Base-by-base conservation (phyloP, 345 rosid genomes). In the Citrus glauca region DNA sequence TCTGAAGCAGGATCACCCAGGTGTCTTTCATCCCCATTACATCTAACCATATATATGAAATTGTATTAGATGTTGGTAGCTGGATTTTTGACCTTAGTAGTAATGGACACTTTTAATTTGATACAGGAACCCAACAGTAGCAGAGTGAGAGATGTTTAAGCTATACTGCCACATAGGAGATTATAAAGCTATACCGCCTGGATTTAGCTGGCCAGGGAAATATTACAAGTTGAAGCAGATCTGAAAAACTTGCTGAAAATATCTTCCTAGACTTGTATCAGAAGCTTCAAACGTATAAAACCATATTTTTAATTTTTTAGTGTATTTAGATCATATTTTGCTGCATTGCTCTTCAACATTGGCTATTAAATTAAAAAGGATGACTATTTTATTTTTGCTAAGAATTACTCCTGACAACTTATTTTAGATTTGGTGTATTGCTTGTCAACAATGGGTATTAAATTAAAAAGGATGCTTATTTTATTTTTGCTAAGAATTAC, bases 1-100 rank as follows among this genome's bases (percentile, higher is more conserved):
- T 59, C 53, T 84, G 60, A 73, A 78, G 76, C 73, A 48, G 62
- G 79, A 84, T 24, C 68, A 71, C 17, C 32, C 17, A 42, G 79
- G 75, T 59, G 24, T 40, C 57, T 37, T 11, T 35, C 37, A 55
- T 42, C 24, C 27, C 30, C n/a, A 11, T 45, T 32, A 1, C 17
- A 1, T 65, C 6, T 65, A 19, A 22, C 30, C 40, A 53, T 53
- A 17, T 65, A 55, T 50, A 22, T 66, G 27, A 25, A 55, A 66
- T 20, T 22, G 1, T 8, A 4, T 59, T 20, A 13, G 7, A 13
- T 11, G 62, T 48, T 64, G 32, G 13, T 13, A 59, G 13, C 28
- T 8, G 65, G 8, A 14, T n/a, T 69, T 40, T 24, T 11, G 8
- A 48, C 9, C n/a, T 27, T 13, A n/a, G 24, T 4, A 30, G 27